Evolutionary conservation across 768 basidiomycete genomes (phyloP).

Genomic region (Udeniomyces megalosporus): DNA sequence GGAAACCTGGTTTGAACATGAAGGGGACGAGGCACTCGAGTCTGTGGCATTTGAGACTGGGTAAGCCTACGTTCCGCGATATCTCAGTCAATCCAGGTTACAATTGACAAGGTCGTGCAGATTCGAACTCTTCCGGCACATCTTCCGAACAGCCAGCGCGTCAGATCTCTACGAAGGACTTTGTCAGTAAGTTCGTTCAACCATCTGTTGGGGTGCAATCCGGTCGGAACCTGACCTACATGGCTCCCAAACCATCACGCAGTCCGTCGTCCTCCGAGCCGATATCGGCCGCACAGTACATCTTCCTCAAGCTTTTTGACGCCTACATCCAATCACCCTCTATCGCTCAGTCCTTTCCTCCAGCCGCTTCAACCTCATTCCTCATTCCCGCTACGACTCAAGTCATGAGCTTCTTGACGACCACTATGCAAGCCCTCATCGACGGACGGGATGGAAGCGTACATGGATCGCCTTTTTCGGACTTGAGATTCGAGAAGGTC

Average conservation of each 20-base stretch:
- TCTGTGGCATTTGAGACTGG: conserved; percentile 13
- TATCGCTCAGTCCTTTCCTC: background rate
- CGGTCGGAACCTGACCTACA: conserved; percentile 16
- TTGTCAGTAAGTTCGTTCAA: conserved; percentile 37
- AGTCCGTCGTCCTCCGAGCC: conserved; percentile 46
- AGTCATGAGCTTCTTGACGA: conserved; percentile 44
- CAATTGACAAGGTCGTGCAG: background rate
- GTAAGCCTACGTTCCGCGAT: background rate
- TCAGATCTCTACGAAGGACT: conserved; percentile 47
- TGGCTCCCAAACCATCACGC: background rate
- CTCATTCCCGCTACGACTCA: conserved; percentile 46
- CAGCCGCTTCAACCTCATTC: conserved; percentile 29
- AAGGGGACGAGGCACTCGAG: conserved; percentile 33
- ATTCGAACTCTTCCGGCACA: conserved; percentile 12
- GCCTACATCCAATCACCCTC: conserved; percentile 46
- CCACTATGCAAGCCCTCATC: conserved; percentile 33
- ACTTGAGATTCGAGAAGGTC: conserved; percentile 33
- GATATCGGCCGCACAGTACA: conserved; percentile 69
- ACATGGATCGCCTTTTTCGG: conserved; percentile 24
- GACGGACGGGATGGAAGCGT: background rate
- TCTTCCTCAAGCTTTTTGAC: conserved; percentile 72
- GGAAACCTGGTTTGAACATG: conserved; percentile 50
- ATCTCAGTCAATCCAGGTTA: background rate
- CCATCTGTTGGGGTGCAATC: background rate
- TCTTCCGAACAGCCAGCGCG: conserved; percentile 46